Evolutionary conservation across 176 grass and related monocot genomes (phyloP).

Genomic region (Paspalum vaginatum): DNA sequence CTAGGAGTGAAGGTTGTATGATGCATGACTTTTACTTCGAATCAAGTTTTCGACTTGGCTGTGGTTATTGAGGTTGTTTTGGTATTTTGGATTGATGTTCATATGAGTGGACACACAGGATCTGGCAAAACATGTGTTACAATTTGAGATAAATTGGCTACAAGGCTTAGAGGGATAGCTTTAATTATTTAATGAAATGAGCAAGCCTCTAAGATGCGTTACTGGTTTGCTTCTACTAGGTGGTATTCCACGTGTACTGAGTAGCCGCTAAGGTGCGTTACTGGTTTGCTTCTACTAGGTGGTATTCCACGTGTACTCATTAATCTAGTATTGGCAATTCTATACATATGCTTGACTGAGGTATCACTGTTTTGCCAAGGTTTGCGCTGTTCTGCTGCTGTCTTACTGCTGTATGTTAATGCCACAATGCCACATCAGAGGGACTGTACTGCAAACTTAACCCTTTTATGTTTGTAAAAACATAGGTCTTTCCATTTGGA

Average conservation of each 20-base stretch:
- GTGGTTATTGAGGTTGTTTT: neutral
- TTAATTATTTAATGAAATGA: neutral
- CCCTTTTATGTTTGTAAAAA: conserved; percentile 20
- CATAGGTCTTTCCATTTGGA: conserved; percentile 76
- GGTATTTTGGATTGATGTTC: neutral
- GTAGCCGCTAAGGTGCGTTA: neutral
- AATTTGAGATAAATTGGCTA: conserved; percentile 7
- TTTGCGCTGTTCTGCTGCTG: neutral
- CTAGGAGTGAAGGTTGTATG: neutral
- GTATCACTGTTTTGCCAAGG: neutral
- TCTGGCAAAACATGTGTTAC: neutral
- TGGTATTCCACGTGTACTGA: neutral
- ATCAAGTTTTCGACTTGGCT: neutral
- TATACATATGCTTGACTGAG: neutral
- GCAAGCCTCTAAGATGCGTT: neutral
- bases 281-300: neutral
- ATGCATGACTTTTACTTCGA: neutral
- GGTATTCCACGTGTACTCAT: neutral
- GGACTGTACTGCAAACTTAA: conserved; percentile 7
- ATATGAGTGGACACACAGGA: neutral
- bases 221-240: neutral
- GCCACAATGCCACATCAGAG: neutral
- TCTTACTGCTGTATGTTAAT: neutral
- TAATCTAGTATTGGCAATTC: neutral
- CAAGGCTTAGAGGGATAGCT: neutral